phyloP scores from a whole-genome alignment of 768 basidiomycete genomes.

The Lactarius sanguifluus region DNA sequence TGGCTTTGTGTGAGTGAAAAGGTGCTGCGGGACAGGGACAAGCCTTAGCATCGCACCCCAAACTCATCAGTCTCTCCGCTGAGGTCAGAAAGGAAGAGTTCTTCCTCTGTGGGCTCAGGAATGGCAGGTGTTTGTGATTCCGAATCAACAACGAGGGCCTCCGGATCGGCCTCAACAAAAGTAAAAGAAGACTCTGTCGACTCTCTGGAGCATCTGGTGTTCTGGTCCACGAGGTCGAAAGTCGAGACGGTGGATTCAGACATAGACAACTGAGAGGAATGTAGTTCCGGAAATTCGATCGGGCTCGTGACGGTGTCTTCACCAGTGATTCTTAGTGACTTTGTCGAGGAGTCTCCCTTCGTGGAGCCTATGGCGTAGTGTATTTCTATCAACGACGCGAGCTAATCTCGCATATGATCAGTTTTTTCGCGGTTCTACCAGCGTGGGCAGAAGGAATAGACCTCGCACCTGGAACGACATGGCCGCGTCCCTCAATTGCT shows the following conservation, averaged over 20 bases:
- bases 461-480: slow-evolving; percentile 28
- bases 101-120: slow-evolving; percentile 20
- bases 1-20: slow-evolving; percentile 28
- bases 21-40: background rate
- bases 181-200: slow-evolving; percentile 10
- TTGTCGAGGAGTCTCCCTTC: background rate
- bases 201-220: background rate
- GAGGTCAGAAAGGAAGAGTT: slow-evolving; percentile 25
- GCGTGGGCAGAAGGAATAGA: background rate
- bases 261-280: background rate
- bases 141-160: background rate
- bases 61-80: slow-evolving; percentile 22
- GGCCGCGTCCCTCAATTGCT: slow-evolving; percentile 27
- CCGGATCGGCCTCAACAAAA: slow-evolving; percentile 14
- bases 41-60: slow-evolving; percentile 14
- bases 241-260: slow-evolving; percentile 5
- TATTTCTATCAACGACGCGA: slow-evolving; percentile 31
- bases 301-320: slow-evolving; percentile 14
- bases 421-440: slow-evolving; percentile 1
- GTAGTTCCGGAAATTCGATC: slow-evolving; percentile 2
- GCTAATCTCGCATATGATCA: slow-evolving; percentile 7
- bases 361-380: slow-evolving; percentile 28
- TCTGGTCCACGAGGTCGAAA: background rate
- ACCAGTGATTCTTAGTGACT: background rate
- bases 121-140: background rate